Evolutionary conservation across 2,329 filamentous ascomycete genomes (phyloP).

Genomic region (Penicillium sp.): DNA sequence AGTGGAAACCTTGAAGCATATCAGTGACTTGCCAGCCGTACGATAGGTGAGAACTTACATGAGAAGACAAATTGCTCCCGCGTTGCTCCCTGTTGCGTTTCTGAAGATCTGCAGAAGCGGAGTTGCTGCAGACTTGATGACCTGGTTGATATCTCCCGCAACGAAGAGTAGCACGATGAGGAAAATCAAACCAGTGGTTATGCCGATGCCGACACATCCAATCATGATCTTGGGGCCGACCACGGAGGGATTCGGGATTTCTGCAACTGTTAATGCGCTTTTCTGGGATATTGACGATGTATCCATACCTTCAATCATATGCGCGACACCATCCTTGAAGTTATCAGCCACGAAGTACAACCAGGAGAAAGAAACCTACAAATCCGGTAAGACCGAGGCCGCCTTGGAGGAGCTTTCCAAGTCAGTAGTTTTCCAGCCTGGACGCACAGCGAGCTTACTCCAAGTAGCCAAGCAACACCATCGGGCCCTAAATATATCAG

Average conservation of each 20-base stretch:
- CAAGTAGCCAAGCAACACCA: slow-evolving; percentile 58
- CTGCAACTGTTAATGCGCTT: slow-evolving; percentile 27
- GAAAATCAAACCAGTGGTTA: slow-evolving; percentile 67
- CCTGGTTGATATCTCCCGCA: slow-evolving; percentile 60
- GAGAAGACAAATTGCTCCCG: slow-evolving; percentile 67
- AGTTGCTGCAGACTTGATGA: slow-evolving; percentile 61
- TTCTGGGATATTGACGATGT: neutral
- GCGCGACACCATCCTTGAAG: slow-evolving; percentile 46
- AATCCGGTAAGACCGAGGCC: slow-evolving; percentile 61
- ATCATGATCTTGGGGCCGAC: slow-evolving; percentile 71
- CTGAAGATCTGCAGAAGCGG: slow-evolving; percentile 67
- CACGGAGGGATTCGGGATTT: slow-evolving; percentile 51
- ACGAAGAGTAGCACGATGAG: slow-evolving; percentile 68
- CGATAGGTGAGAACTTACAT: slow-evolving; percentile 47
- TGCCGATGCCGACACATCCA: slow-evolving; percentile 66
- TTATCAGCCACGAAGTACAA: neutral
- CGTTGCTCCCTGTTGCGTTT: slow-evolving; percentile 65
- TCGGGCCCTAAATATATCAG: slow-evolving; percentile 57
- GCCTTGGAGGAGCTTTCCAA: slow-evolving; percentile 51
- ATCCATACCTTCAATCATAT: slow-evolving; percentile 56
- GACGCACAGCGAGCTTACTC: slow-evolving; percentile 34
- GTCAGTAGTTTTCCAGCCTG: slow-evolving; percentile 24
- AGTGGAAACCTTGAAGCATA: slow-evolving; percentile 31
- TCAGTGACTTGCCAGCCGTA: slow-evolving; percentile 13
- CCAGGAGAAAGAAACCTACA: slow-evolving; percentile 38